Conservation (phyloP, 331 rosid species). For the Rosa hybrid region DNA sequence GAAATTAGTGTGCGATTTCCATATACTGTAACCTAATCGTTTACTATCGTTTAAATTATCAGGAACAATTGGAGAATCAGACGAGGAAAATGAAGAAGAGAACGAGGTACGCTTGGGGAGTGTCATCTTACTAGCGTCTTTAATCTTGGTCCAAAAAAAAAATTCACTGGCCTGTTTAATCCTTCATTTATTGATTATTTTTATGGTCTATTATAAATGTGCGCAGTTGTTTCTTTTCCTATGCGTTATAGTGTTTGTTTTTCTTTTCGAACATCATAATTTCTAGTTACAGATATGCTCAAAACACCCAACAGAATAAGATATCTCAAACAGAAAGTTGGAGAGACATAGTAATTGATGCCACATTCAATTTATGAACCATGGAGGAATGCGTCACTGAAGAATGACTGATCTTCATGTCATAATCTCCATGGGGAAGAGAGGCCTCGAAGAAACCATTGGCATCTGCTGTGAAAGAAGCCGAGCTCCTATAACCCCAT, state of each 20-base stretch:
- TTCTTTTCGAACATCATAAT: background rate
- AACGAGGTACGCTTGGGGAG: no score
- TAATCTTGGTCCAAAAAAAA: no score
- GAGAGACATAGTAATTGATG: slow-evolving; percentile 9
- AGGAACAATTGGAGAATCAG: no score
- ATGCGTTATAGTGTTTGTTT: background rate
- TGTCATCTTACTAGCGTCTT: no score
- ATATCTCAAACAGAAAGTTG: slow-evolving; percentile 14
- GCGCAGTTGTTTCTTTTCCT: no score
- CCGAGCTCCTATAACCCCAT: slow-evolving; percentile 31
- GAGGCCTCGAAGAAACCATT: slow-evolving; percentile 45
- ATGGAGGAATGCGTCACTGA: slow-evolving; percentile 13
- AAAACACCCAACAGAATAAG: background rate
- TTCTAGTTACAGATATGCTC: background rate
- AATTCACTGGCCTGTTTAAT: no score
- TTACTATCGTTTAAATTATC: no score
- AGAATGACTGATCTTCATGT: slow-evolving; percentile 34
- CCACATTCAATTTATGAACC: slow-evolving; percentile 23
- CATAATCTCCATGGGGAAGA: slow-evolving; percentile 55
- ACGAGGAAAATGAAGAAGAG: no score
- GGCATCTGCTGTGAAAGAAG: slow-evolving; percentile 33
- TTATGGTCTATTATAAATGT: no score
- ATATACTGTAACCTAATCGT: background rate
- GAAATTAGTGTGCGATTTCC: no score
- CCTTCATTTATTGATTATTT: no score